Conservation (phyloP, 129 eudicot genomes). For the Escallonia rubra region DNA sequence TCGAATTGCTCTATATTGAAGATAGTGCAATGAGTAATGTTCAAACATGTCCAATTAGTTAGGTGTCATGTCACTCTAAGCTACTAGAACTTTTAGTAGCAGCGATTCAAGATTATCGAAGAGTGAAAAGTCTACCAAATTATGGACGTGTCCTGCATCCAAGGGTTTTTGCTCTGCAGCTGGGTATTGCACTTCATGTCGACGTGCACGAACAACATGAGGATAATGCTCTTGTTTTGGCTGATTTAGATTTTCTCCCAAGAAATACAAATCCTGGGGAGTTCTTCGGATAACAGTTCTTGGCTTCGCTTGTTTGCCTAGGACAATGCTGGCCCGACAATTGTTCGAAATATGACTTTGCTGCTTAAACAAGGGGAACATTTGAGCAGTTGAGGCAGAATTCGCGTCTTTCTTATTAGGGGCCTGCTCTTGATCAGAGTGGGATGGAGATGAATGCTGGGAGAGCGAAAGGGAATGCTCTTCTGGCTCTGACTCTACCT, state of each 20-base stretch:
- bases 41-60: no score
- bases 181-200: conserved; percentile 13
- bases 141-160: conserved; percentile 35
- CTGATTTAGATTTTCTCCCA: conserved; percentile 30
- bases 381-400: conserved; percentile 26
- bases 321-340: conserved; percentile 12
- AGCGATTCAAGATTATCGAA: not conserved
- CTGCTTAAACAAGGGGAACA: conserved; percentile 41
- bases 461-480: conserved; percentile 78
- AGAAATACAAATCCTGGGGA: conserved; percentile 23
- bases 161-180: conserved; percentile 16
- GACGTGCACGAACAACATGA: conserved; percentile 19
- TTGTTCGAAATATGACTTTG: conserved; percentile 26
- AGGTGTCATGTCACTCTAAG: no score
- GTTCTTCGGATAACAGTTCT: conserved; percentile 20
- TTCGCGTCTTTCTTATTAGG: conserved; percentile 30
- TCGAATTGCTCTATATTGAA: no score
- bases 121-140: conserved; percentile 42
- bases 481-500: conserved; percentile 54
- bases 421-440: conserved; percentile 73
- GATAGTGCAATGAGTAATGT: no score
- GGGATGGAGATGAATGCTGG: conserved; percentile 81
- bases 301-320: conserved; percentile 32
- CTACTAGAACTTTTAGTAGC: no score
- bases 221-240: conserved; percentile 24